Base-by-base conservation (phyloP, 805 yeast genomes). In the Allodekkera sacchari region DNA sequence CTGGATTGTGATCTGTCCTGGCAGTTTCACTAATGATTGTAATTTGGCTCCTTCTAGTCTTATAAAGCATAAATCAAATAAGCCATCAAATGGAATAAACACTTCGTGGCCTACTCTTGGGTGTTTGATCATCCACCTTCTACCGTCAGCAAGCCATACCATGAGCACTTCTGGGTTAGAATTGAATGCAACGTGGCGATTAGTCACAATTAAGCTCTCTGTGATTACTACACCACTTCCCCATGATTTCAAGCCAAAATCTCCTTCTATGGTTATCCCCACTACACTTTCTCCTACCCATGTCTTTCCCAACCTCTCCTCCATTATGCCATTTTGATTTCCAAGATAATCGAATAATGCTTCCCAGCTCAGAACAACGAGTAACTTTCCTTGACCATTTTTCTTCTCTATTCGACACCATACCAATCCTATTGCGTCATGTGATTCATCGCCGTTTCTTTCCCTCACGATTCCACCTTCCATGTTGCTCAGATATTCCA, bases 301-400 rank as follows among this genome's bases (percentile, higher is more conserved):
- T 6, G 13, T 14, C 7, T 22, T 14, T 6, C 5, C 25, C 13
- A 22, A 22, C 13, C 13, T 22, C 10, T 22, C 13, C 7, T 12
- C 7, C n/a, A 22, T 12, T 5, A 12, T 14, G 13, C n/a, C 13
- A 22, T 12, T 22, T 6, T 22, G 13, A 12, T 7, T 22, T 22
- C 14, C 26, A 6, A 36, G 7, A 17, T 26, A 17, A 7, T 20
- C 22, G 3, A 41, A 17, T 17, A 45, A 30, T 14, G 21, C 21
- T 7, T 23, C 20, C 53, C 54, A 49, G 21, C 44, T 33, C 23
- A 49, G 9, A 7, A 50, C 33, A 6, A 41, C 31, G 38, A 59
- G 35, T 30, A 68, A 41, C 27, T 66, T 71, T 4, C 74, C 74
- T 31, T 64, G 68, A 6, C 71, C 71, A n/a, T n/a, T n/a, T 36